Conservation (phyloP, 805 yeast species). For the Wickerhamomyces kurtzmanii region DNA sequence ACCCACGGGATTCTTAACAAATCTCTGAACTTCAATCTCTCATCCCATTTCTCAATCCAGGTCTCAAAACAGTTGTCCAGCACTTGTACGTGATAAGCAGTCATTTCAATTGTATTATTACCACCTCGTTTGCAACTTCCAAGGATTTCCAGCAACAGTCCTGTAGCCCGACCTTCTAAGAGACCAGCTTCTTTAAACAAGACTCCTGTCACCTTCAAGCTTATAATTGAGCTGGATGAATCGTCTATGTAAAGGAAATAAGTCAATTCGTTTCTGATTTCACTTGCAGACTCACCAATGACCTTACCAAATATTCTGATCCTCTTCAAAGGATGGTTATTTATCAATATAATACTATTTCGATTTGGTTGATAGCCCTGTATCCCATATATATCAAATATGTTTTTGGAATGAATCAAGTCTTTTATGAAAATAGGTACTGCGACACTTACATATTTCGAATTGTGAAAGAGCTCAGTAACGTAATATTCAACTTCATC, state of each 20-base stretch:
- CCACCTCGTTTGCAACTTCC: conserved; percentile 15
- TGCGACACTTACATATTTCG: conserved; percentile 17
- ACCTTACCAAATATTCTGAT: conserved; percentile 27
- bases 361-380: conserved; percentile 10
- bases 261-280: conserved; percentile 3
- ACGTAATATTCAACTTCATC: conserved; percentile 21
- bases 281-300: conserved; percentile 17
- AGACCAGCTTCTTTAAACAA: conserved; percentile 14
- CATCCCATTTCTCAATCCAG: conserved; percentile 24
- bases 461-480: conserved; percentile 23
- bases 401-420: conserved; percentile 9
- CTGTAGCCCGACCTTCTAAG: conserved; percentile 11
- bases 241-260: conserved; percentile 21
- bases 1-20: conserved; percentile 24
- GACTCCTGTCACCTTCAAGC: conserved; percentile 16
- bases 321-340: conserved; percentile 32
- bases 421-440: conserved; percentile 24
- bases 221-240: conserved; percentile 16
- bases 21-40: conserved; percentile 14
- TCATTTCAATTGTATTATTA: conserved; percentile 18
- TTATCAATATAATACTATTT: conserved; percentile 19
- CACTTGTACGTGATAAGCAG: conserved; percentile 17
- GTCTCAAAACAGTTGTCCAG: conserved; percentile 12
- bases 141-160: conserved; percentile 15
- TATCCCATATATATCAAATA: conserved; percentile 17